Evolutionary conservation across 768 basidiomycete genomes (phyloP).

Genomic region (Jaapia argillacea): DNA sequence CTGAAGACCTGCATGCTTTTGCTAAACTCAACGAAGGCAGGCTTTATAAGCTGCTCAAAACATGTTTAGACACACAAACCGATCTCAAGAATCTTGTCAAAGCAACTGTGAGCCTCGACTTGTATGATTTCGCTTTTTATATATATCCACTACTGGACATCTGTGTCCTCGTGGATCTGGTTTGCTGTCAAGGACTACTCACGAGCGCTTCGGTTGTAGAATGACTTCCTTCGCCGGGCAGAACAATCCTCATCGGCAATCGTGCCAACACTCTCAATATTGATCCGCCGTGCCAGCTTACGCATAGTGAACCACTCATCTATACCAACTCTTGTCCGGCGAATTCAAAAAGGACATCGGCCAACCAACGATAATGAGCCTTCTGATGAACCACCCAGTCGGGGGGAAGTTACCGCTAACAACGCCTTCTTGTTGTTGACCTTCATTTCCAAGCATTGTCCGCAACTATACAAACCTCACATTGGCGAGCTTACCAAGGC

Average conservation of each 20-base stretch:
- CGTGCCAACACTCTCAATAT: conserved; percentile 52
- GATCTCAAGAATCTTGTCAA: conserved; percentile 77
- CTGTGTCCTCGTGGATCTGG: not conserved
- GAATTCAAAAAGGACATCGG: conserved; percentile 35
- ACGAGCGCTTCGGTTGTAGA: conserved; percentile 26
- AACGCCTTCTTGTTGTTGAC: conserved; percentile 44
- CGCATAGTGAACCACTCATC: conserved; percentile 80
- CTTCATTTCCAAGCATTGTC: conserved; percentile 65
- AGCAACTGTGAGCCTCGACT: conserved; percentile 61
- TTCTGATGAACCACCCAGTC: conserved; percentile 13
- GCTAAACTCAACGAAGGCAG: conserved; percentile 82
- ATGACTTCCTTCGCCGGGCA: conserved; percentile 69
- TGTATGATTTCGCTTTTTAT: conserved; percentile 1
- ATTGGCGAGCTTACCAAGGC: conserved; percentile 67
- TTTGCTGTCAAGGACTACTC: not conserved
- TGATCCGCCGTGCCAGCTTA: conserved; percentile 64
- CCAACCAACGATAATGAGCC: conserved; percentile 21
- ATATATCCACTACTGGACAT: too few relatives aligned
- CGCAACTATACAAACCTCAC: conserved; percentile 65
- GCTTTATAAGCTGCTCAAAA: conserved; percentile 77
- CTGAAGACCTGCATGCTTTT: conserved; percentile 72
- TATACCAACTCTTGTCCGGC: conserved; percentile 70
- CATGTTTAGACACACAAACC: conserved; percentile 74
- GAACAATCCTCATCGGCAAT: conserved; percentile 59
- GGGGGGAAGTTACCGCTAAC: conserved; percentile 27